Evolutionary conservation across 2,329 filamentous ascomycete species (phyloP).

Genomic region (Knufia fluminis): DNA sequence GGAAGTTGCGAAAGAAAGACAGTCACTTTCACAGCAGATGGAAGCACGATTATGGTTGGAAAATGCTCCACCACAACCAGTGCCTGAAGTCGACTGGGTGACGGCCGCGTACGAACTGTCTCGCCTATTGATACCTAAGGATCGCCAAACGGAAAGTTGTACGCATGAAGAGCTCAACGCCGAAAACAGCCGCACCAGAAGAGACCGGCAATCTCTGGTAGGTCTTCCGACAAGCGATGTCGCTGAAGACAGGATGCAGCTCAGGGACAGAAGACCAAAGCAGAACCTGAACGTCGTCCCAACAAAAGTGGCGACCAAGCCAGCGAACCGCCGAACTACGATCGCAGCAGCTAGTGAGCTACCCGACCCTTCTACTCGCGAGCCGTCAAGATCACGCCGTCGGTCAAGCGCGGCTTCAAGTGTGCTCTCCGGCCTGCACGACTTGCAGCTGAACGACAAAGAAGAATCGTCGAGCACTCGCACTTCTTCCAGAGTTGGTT

Average conservation of each 20-base stretch:
- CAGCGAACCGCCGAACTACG: constrained; percentile 50
- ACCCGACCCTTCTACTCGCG: constrained; percentile 23
- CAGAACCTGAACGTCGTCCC: constrained; percentile 42
- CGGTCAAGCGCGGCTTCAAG: constrained; percentile 27
- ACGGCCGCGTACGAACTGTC: constrained; percentile 74
- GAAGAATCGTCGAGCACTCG: neutral
- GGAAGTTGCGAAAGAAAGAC: constrained; percentile 47
- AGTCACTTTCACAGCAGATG: constrained; percentile 18
- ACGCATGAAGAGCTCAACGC: constrained; percentile 68
- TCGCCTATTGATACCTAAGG: constrained; percentile 67
- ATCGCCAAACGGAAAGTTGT: constrained; percentile 67
- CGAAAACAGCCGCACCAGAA: constrained; percentile 53
- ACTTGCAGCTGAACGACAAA: constrained; percentile 25
- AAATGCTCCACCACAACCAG: constrained; percentile 51
- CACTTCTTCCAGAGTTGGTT: constrained; percentile 6
- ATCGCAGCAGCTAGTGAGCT: constrained; percentile 46
- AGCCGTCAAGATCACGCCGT: constrained; percentile 16
- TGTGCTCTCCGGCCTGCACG: constrained; percentile 22
- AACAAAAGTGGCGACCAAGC: constrained; percentile 40
- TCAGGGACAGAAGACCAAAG: constrained; percentile 59
- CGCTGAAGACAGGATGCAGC: constrained; percentile 53
- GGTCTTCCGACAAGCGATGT: constrained; percentile 34
- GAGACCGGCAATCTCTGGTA: constrained; percentile 54
- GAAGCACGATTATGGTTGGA: constrained; percentile 23
- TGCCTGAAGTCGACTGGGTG: constrained; percentile 77